Percentiles rank a stretch among this genome's conserved stretches.
These are phyloP conservation scores for Choanephora cucurbitarum DNA, from an alignment of 371 early-diverging fungal species.

Conservation along the genomic window DNA sequence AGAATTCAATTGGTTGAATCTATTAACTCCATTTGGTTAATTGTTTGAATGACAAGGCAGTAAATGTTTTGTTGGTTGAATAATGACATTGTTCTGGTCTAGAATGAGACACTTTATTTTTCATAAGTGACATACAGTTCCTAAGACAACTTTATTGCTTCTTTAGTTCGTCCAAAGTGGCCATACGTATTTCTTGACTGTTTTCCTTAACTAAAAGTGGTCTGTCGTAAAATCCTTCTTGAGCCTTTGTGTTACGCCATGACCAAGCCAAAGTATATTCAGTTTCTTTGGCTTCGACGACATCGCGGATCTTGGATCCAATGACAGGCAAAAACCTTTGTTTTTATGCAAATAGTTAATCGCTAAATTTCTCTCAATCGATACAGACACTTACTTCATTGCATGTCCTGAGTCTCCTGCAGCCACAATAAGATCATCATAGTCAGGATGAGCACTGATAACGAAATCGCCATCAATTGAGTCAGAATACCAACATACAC, in stretches of 20 bases:
- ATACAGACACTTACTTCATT: conserved; percentile 36
- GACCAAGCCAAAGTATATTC: conserved; percentile 22
- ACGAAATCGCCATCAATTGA: conserved; percentile 45
- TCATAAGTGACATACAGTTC: too few species aligned
- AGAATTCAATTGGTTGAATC: too few species aligned
- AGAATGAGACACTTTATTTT: too few species aligned
- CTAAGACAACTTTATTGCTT: too few species aligned
- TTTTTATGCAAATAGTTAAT: background rate
- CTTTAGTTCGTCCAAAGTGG: background rate
- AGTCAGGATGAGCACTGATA: conserved; percentile 39
- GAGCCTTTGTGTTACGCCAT: conserved; percentile 13
- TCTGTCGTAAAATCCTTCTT: background rate
- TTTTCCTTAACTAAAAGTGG: background rate
- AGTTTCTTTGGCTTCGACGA: conserved; percentile 23
- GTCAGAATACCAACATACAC: conserved; percentile 48
- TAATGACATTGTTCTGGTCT: too few species aligned
- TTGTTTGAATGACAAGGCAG: too few species aligned
- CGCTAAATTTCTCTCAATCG: background rate
- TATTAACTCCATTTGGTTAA: too few species aligned
- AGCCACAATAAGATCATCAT: conserved; percentile 40
- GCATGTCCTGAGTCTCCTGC: conserved; percentile 52
- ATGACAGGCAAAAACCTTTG: conserved; percentile 26
- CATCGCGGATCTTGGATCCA: conserved; percentile 27
- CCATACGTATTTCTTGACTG: background rate
- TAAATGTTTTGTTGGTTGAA: too few species aligned